These are phyloP conservation scores for Zymoseptoria crescenta DNA, from an alignment of 2,329 filamentous ascomycete species.

Conservation along the genomic window DNA sequence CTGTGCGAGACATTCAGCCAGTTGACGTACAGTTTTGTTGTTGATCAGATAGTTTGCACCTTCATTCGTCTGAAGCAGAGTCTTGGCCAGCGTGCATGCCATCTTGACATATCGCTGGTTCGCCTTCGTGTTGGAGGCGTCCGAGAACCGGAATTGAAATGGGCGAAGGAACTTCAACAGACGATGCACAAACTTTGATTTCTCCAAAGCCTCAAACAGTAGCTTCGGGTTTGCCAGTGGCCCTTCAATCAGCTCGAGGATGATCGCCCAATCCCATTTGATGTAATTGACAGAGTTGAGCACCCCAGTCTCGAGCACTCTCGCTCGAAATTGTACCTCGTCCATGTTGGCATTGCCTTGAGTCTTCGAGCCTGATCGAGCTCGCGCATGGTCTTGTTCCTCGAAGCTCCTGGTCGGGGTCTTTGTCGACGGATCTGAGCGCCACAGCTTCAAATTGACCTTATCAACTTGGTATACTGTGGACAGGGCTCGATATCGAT, in stretches of 20 bases:
- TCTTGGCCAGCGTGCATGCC: conserved; percentile 81
- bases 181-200: conserved; percentile 92
- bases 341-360: conserved; percentile 55
- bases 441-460: conserved; percentile 84
- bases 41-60: conserved; percentile 79
- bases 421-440: conserved; percentile 46
- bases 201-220: conserved; percentile 86
- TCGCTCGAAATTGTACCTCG: conserved; percentile 53
- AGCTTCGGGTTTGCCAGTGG: conserved; percentile 85
- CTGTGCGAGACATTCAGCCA: conserved; percentile 92
- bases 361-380: conserved; percentile 44
- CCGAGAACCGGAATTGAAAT: conserved; percentile 93
- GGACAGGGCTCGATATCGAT: conserved; percentile 72
- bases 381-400: conserved; percentile 27
- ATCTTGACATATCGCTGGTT: conserved; percentile 91
- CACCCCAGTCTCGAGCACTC: conserved; percentile 72
- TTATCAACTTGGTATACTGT: conserved; percentile 98
- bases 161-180: conserved; percentile 91
- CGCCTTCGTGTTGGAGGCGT: conserved; percentile 79
- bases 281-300: conserved; percentile 80
- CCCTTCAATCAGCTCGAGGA: conserved; percentile 84
- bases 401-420: conserved; percentile 15
- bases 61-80: conserved; percentile 75
- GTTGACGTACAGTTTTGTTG: conserved; percentile 86
- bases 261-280: conserved; percentile 97